Conservation (phyloP, 106 monocot genomes). For the Gastrodia elata region DNA sequence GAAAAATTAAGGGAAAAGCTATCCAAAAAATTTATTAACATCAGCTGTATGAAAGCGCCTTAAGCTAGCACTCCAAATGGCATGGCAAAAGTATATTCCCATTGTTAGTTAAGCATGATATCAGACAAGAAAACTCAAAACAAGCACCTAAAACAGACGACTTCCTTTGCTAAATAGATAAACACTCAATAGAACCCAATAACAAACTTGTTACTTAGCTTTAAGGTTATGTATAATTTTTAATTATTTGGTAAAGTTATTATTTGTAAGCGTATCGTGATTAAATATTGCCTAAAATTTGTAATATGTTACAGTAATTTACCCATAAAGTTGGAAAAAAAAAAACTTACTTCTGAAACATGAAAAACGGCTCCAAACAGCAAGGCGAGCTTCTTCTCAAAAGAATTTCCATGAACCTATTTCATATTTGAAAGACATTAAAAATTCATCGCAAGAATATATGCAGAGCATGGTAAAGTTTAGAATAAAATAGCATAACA, state of each 20-base stretch:
- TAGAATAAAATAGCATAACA: conserved; percentile 1
- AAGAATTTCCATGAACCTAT: conserved; percentile 81
- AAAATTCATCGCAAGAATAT: neutral
- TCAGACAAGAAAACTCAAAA: neutral
- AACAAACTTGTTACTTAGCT: neutral
- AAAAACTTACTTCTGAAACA: conserved; percentile 34
- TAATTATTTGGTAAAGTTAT: neutral
- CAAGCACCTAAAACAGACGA: neutral
- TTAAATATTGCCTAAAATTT: neutral
- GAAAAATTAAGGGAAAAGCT: no score
- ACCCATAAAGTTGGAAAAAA: neutral
- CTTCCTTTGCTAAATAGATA: neutral
- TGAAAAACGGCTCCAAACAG: conserved; percentile 47
- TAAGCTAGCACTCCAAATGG: neutral
- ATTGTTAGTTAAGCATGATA: neutral
- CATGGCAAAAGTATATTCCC: neutral
- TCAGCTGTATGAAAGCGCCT: neutral
- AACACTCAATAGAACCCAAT: neutral
- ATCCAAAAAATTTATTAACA: no score
- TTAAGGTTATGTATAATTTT: neutral
- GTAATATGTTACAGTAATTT: neutral
- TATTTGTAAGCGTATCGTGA: neutral
- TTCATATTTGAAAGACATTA: conserved; percentile 4
- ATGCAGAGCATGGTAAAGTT: neutral
- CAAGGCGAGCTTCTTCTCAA: conserved; percentile 53